Base-by-base conservation (phyloP, 2,329 filamentous ascomycete species). In the Fusarium phyllophilum region DNA sequence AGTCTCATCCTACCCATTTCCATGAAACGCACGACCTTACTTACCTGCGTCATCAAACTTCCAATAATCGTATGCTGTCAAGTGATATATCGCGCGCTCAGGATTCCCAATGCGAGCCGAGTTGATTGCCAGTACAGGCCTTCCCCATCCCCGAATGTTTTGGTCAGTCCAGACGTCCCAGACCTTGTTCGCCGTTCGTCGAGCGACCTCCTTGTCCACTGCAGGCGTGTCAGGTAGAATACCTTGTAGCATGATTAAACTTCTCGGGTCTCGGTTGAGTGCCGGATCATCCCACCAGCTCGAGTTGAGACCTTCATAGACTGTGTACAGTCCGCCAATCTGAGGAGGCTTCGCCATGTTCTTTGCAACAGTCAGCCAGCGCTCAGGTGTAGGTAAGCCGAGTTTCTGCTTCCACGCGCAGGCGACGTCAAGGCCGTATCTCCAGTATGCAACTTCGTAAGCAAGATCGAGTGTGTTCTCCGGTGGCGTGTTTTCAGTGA, bases 371-470 rank as follows among this genome's bases (percentile, higher is more conserved):
- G 77, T 78, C 2, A 78, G 78, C 89, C 89, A 91, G 5, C 77
- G 73, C 1, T 74, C 51, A 0, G 89, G 88, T 0, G 85, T 78
- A 0, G 81, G 49, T n/a, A 84, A 80, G 5, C 80, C 80, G 54
- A 86, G 85, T 8, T 88, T 82, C 52, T 79, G 66, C 75, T 87
- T 88, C 89, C 89, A 91, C 15, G 79, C 74, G 6, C 83, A 81
- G 8, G 89, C 89, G 3, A 90, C 78, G 31, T 87, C 84, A 22
- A 91, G 83, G 4, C 89, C 89, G 67, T 91, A 91, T 22, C 86
- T 84, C 89, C 89, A 91, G 78, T 91, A 91, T 12, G 89, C 86
- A 11, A 88, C 80, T 80, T 91, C 89, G 63, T 91, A 91, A 1
- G 88, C 85, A 24, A 89, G 87, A 73, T 91, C 91, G 6, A 86